Conservation (phyloP, 495 filamentous ascomycete species). For the Schizothecium vesticola region DNA sequence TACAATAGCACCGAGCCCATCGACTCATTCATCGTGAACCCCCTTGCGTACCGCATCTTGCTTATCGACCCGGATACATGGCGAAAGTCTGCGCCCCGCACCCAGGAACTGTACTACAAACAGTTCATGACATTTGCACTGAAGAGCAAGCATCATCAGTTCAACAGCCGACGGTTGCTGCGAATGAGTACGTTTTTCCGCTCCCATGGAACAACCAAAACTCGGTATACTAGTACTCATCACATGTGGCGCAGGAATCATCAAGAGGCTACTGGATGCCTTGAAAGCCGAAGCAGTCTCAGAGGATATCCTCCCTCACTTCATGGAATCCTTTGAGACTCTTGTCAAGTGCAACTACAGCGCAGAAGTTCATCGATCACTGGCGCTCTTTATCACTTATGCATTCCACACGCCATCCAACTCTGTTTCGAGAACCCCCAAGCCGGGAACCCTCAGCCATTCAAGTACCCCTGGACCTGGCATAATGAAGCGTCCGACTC, state of each 20-base stretch:
- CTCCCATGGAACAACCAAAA: background rate
- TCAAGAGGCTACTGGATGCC: slow-evolving; percentile 82
- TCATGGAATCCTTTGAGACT: slow-evolving; percentile 68
- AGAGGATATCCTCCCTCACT: slow-evolving; percentile 62
- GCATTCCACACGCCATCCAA: slow-evolving; percentile 64
- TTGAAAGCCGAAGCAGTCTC: slow-evolving; percentile 78
- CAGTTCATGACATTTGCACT: slow-evolving; percentile 82
- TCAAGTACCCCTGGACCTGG: slow-evolving; percentile 32
- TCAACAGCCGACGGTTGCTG: slow-evolving; percentile 78
- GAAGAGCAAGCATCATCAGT: slow-evolving; percentile 82
- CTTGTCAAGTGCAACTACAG: slow-evolving; percentile 74
- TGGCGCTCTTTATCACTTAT: slow-evolving; percentile 90
- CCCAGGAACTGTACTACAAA: slow-evolving; percentile 83
- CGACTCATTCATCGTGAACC: slow-evolving; percentile 90
- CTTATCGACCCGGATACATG: slow-evolving; percentile 90
- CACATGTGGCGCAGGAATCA: slow-evolving; percentile 57
- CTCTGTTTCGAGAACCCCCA: slow-evolving; percentile 50
- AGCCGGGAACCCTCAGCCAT: slow-evolving; percentile 34
- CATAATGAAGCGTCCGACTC: slow-evolving; percentile 28
- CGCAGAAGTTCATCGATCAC: slow-evolving; percentile 75
- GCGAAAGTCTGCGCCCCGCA: slow-evolving; percentile 65
- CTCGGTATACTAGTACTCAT: slow-evolving; percentile 15
- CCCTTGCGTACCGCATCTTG: slow-evolving; percentile 84
- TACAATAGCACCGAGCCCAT: slow-evolving; percentile 71
- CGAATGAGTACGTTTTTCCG: slow-evolving; percentile 75